Percentiles rank a stretch among this genome's conserved stretches.
Conservation (phyloP, 352 stramenopile genomes). For the Pythium dissimile region DNA sequence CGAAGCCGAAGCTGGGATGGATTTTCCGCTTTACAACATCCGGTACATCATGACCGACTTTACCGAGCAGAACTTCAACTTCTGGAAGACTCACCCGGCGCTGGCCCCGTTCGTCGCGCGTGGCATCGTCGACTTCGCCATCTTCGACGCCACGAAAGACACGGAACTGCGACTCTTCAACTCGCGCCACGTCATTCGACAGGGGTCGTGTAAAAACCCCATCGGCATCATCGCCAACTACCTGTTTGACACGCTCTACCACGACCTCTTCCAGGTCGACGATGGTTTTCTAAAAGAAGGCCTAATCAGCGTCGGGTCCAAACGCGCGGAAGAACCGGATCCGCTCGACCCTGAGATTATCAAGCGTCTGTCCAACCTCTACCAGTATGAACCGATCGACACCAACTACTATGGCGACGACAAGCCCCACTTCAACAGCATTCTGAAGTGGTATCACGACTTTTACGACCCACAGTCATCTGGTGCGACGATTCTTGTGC, state of each 20-base stretch:
- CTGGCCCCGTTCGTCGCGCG: constrained; percentile 81
- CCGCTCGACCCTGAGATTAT: constrained; percentile 93
- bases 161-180: constrained; percentile 66
- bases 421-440: constrained; percentile 80
- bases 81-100: constrained; percentile 88
- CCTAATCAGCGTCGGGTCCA: constrained; percentile 86
- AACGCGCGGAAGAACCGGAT: constrained; percentile 59
- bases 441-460: constrained; percentile 90
- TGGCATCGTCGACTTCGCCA: constrained; percentile 90
- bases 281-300: constrained; percentile 86
- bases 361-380: constrained; percentile 88
- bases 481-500: constrained; percentile 86
- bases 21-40: constrained; percentile 89
- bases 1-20: constrained; percentile 44
- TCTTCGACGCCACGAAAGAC: constrained; percentile 92
- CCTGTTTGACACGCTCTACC: constrained; percentile 92
- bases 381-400: constrained; percentile 81
- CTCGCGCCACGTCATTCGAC: constrained; percentile 46
- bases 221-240: constrained; percentile 93
- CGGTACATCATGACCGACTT: constrained; percentile 96
- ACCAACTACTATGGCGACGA: constrained; percentile 79
- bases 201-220: constrained; percentile 72
- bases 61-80: constrained; percentile 91
- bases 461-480: constrained; percentile 61
- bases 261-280: constrained; percentile 90